A percentile compares a stretch with the other conserved stretches of the same genome.
These are phyloP conservation scores for Zygosaccharomyces lentus DNA, from an alignment of 805 yeast species.

Conservation along the genomic window DNA sequence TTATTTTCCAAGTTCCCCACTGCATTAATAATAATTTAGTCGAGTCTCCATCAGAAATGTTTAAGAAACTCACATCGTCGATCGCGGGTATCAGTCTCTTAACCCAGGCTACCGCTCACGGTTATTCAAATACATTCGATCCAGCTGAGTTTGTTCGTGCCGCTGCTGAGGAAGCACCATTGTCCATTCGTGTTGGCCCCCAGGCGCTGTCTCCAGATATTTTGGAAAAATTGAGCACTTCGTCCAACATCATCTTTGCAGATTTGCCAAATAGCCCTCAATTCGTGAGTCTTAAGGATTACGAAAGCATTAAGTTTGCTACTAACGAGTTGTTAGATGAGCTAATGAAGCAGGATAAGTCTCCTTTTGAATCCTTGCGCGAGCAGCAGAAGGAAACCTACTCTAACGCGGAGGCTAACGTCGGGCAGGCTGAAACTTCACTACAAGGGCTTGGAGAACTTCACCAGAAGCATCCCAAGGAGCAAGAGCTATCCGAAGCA, in stretches of 20 bases:
- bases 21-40: neutral
- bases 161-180: constrained; percentile 1
- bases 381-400: constrained; percentile 12
- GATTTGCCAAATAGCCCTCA: constrained; percentile 29
- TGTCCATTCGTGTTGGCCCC: constrained; percentile 15
- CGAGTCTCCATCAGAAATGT: neutral
- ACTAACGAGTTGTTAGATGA: constrained; percentile 12
- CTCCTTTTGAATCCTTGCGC: constrained; percentile 10
- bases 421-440: neutral
- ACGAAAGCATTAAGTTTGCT: constrained; percentile 12
- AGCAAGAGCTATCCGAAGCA: neutral
- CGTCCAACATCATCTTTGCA: constrained; percentile 27
- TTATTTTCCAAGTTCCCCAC: neutral
- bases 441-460: neutral
- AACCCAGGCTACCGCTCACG: neutral
- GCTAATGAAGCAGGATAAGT: constrained; percentile 1
- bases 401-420: neutral
- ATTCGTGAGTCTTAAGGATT: constrained; percentile 25
- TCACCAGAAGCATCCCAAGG: neutral
- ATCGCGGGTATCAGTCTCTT: neutral
- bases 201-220: constrained; percentile 21
- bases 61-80: constrained; percentile 1
- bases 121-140: neutral
- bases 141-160: neutral
- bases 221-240: constrained; percentile 18